Base-by-base conservation (phyloP, 2,329 filamentous ascomycete species). In the Cordyceps pruinosa region DNA sequence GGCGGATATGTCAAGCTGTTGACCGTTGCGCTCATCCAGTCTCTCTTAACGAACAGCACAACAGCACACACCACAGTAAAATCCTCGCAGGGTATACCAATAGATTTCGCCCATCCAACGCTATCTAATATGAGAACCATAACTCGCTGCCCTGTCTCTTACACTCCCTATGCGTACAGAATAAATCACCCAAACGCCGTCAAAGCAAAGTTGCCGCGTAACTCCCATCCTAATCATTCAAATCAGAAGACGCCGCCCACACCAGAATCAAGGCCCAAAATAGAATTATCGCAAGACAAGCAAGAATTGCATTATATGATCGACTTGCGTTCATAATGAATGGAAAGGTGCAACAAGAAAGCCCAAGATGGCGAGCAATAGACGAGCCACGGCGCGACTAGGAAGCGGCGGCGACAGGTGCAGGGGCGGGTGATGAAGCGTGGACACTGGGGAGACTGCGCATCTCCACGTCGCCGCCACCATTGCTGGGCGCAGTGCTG, bases 391-490 rank as follows among this genome's bases (percentile, higher is more conserved):
- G 10, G 17, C 17, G 32, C 42, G 23, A 23, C 57, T 66, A 73
- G 63, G 70, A 80, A 21, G 76, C 74, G 25, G 78, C 75, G 28
- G 73, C 66, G 52, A 81, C 70, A n/a, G 77, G 78, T 28, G 52
- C 52, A 28, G 49, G 37, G 17, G 73, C 76, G 0, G 81, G 79
- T 7, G 81, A 83, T 53, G 77, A 78, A 7, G 75, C 75, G n/a
- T 75, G 69, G 13, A 80, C 63, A 63, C 79, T 83, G 9, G 78
- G 73, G 4, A 73, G 70, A 63, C 77, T 82, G 56, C 70, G 75
- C 73, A 81, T 81, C 65, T 84, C 82, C 26, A 76, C 74, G 44
- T 81, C 81, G 50, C 61, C 53, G 15, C 71, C 73, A 30, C 72
- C 72, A 60, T 73, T 73, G 65, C 72, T 76, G 60, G 73, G 74